These are phyloP conservation scores for Gamsiella multidivaricata DNA, from an alignment of 192 early-diverging fungal species.

Conservation along the genomic window DNA sequence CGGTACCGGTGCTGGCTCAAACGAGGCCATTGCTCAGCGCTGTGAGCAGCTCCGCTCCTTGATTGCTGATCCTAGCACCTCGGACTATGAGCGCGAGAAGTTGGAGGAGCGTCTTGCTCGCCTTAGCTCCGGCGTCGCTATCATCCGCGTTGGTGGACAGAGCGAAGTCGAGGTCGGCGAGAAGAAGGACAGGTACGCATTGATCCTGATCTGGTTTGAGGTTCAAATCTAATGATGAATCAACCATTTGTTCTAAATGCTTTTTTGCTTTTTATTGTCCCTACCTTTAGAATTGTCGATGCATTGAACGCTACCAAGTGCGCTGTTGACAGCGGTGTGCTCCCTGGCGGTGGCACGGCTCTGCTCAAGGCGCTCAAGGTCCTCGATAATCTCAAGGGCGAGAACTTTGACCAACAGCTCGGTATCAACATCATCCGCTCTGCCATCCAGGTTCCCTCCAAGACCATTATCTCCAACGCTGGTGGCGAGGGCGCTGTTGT, in stretches of 20 bases:
- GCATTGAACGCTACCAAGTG: slow-evolving; percentile 98
- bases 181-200: slow-evolving; percentile 97
- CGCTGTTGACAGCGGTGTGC: slow-evolving; percentile 99
- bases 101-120: slow-evolving; percentile 99
- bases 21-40: slow-evolving; percentile 90
- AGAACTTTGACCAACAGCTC: slow-evolving; percentile 99
- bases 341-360: slow-evolving; percentile 98
- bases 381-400: slow-evolving; percentile 84
- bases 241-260: too few relatives aligned
- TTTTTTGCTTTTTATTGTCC: background rate
- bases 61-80: slow-evolving; percentile 82
- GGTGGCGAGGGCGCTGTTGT: slow-evolving; percentile 97
- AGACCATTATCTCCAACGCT: slow-evolving; percentile 97
- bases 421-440: slow-evolving; percentile 96
- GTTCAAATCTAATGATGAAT: too few relatives aligned
- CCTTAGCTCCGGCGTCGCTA: slow-evolving; percentile 97
- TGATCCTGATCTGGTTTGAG: too few relatives aligned
- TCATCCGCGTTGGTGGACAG: slow-evolving; percentile 97
- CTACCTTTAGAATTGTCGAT: slow-evolving; percentile 80
- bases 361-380: slow-evolving; percentile 93
- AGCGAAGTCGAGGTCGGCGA: slow-evolving; percentile 99
- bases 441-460: slow-evolving; percentile 92
- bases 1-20: slow-evolving; percentile 93
- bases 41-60: slow-evolving; percentile 97
- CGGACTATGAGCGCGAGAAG: slow-evolving; percentile 99